phyloP scores from a whole-genome alignment of 208 protist species.

The Herpetomonas muscarum region DNA sequence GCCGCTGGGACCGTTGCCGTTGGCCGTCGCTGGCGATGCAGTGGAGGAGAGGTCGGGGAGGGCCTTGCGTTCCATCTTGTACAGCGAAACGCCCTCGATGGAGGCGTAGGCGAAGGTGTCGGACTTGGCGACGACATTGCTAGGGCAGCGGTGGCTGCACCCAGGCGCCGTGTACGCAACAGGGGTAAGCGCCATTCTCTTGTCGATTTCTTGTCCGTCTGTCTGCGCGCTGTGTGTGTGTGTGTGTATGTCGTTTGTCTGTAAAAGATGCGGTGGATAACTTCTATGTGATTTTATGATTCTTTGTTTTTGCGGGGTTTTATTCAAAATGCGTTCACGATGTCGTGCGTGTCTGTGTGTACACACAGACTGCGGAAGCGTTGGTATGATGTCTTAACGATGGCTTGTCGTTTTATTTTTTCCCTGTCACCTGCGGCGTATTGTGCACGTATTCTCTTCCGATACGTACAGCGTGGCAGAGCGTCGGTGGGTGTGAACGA shows the following conservation, averaged over 20 bases:
- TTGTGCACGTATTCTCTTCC: no score
- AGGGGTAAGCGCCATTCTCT: slow-evolving; percentile 60
- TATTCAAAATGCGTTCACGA: no score
- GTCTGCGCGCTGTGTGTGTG: slow-evolving; percentile 5
- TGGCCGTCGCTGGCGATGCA: slow-evolving; percentile 14
- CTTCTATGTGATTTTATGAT: no score
- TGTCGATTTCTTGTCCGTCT: slow-evolving; percentile 4
- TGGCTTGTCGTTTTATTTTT: no score
- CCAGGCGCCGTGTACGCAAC: slow-evolving; percentile 63
- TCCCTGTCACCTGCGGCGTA: no score
- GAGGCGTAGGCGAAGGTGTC: slow-evolving; percentile 65
- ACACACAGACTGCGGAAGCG: no score
- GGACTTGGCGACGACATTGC: slow-evolving; percentile 43
- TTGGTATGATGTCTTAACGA: no score
- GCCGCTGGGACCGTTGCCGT: slow-evolving; percentile 4
- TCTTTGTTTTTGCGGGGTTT: no score
- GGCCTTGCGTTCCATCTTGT: slow-evolving; percentile 29
- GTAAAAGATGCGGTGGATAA: no score
- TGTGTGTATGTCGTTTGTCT: slow-evolving; percentile 7
- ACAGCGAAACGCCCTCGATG: slow-evolving; percentile 47
- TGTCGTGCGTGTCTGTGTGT: no score
- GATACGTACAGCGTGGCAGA: no score
- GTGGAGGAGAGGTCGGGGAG: slow-evolving; percentile 13
- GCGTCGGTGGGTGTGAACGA: no score
- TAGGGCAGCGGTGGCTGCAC: slow-evolving; percentile 52